phyloP scores from a whole-genome alignment of 1,139 yeast species.

The Kurtzmaniella quercitrusa region DNA sequence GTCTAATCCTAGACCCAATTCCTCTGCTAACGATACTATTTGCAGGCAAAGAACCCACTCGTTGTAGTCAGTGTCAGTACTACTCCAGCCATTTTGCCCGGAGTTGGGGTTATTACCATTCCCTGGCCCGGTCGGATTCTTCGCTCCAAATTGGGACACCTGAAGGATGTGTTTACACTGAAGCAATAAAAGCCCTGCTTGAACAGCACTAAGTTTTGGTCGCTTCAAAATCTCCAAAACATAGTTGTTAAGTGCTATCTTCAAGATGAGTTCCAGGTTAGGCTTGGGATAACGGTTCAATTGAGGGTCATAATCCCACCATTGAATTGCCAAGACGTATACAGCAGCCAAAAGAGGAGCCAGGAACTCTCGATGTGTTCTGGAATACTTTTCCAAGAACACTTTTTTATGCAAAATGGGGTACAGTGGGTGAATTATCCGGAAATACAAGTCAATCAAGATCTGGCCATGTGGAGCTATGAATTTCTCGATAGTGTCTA shows the following conservation, averaged over 20 bases:
- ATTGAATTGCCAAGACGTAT: conserved; percentile 68
- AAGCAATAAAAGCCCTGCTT: conserved; percentile 65
- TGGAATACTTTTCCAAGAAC: conserved; percentile 67
- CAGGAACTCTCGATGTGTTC: conserved; percentile 74
- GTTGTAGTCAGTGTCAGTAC: conserved; percentile 47
- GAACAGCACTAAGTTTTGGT: conserved; percentile 77
- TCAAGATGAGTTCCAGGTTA: conserved; percentile 44
- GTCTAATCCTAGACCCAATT: conserved; percentile 78
- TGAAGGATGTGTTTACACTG: conserved; percentile 54
- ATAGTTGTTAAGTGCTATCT: conserved; percentile 53
- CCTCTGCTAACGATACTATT: conserved; percentile 81
- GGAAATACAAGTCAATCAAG: conserved; percentile 64
- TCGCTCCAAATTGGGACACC: conserved; percentile 10
- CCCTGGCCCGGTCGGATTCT: conserved; percentile 4
- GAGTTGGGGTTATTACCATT: background rate
- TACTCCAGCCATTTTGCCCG: background rate
- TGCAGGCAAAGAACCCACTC: conserved; percentile 88
- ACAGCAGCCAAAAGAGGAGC: conserved; percentile 77
- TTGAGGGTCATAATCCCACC: conserved; percentile 82
- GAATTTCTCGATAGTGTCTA: conserved; percentile 66
- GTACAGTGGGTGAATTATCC: conserved; percentile 74
- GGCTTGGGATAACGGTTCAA: conserved; percentile 64
- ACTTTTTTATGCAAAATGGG: conserved; percentile 76
- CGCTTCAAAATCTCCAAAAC: conserved; percentile 65
- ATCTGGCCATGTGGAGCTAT: conserved; percentile 77